Evolutionary conservation across 1,284 basidiomycete genomes (phyloP).

Genomic region (Schizophyllum amplum): DNA sequence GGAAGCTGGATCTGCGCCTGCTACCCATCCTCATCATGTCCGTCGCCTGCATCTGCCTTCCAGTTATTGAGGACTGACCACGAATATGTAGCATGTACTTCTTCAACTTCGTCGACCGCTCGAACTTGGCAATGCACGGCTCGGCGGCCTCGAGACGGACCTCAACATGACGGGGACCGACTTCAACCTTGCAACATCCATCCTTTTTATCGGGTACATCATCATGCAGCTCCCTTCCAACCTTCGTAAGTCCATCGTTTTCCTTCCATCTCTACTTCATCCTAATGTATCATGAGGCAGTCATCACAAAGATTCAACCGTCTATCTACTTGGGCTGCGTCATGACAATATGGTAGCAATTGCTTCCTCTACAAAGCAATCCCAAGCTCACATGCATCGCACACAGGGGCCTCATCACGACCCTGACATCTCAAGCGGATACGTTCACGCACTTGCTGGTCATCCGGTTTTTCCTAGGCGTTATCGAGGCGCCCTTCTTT

Average conservation of each 20-base stretch:
- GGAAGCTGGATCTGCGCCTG: background rate
- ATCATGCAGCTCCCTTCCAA: background rate
- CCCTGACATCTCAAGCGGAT: constrained; percentile 9
- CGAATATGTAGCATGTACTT: background rate
- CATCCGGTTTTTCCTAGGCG: constrained; percentile 8
- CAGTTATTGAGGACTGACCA: background rate
- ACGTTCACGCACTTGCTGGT: constrained; percentile 8
- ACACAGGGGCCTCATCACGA: constrained; percentile 8
- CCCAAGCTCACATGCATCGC: background rate
- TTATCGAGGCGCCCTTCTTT: constrained; percentile 9
- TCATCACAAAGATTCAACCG: background rate
- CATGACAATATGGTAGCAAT: constrained; percentile 14
- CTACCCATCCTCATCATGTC: background rate
- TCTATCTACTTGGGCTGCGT: background rate
- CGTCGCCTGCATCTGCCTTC: background rate
- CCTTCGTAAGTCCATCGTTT: background rate
- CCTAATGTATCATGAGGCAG: background rate
- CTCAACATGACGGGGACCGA: background rate
- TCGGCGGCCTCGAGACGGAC: background rate
- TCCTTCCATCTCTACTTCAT: background rate
- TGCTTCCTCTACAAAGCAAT: background rate
- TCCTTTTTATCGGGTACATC: constrained; percentile 1
- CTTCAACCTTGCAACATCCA: constrained; percentile 2
- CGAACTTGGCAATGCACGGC: background rate
- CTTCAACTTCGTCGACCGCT: constrained; percentile 1